A percentile compares a stretch with the other conserved stretches of the same genome.
These are phyloP conservation scores for Neurospora terricola DNA, from an alignment of 495 filamentous ascomycete genomes.

Conservation along the genomic window DNA sequence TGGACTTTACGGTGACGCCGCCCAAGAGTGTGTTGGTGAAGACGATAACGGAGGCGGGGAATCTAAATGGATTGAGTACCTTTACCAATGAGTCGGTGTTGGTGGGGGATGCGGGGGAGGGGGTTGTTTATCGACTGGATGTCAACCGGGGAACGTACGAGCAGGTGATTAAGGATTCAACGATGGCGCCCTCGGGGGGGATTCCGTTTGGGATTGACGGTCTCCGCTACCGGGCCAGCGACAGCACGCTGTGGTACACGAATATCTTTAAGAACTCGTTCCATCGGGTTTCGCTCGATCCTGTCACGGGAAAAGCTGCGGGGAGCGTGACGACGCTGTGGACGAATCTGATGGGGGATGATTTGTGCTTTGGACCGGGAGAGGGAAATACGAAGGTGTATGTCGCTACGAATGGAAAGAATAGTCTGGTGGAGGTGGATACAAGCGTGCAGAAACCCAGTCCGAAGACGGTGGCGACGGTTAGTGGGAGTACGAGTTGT, in stretches of 20 bases:
- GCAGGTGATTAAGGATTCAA: conserved; percentile 25
- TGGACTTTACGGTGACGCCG: conserved; percentile 24
- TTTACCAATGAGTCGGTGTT: conserved; percentile 30
- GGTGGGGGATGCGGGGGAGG: conserved; percentile 31
- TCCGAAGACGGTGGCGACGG: conserved; percentile 15
- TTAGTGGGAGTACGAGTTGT: conserved; percentile 25
- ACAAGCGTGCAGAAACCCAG: conserved; percentile 19
- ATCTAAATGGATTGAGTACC: conserved; percentile 30
- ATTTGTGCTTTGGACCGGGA: conserved; percentile 31
- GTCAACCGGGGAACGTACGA: conserved; percentile 26
- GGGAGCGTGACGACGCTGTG: conserved; percentile 26
- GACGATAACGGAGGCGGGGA: conserved; percentile 27
- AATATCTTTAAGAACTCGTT: conserved; percentile 37
- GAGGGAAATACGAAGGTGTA: too few species aligned
- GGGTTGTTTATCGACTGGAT: conserved; percentile 31
- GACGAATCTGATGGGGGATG: conserved; percentile 33
- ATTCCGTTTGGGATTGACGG: conserved; percentile 28
- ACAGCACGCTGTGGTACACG: conserved; percentile 19
- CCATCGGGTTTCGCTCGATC: conserved; percentile 29
- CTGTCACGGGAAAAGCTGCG: conserved; percentile 25
- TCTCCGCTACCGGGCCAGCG: too few species aligned
- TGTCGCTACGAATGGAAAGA: conserved; percentile 28
- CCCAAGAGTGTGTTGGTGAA: conserved; percentile 26
- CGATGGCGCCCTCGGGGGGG: conserved; percentile 27
- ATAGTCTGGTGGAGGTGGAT: conserved; percentile 31